A percentile compares a stretch with the other conserved stretches of the same genome.
Evolutionary conservation across 2,329 filamentous ascomycete species (phyloP).

Genomic region (Sarocladium oryzae): DNA sequence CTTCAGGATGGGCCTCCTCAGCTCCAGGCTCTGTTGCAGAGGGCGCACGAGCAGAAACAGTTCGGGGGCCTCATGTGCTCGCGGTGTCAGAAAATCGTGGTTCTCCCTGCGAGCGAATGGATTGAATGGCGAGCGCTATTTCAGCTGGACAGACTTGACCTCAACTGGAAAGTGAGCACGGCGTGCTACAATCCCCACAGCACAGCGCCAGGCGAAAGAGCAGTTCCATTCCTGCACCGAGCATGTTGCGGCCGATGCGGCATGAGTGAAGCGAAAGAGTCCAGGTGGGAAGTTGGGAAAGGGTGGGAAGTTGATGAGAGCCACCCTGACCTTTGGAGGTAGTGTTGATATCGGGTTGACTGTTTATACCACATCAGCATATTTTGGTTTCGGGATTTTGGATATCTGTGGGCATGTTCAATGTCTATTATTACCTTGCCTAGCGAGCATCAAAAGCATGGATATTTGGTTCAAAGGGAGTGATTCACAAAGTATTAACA

Average conservation of each 20-base stretch:
- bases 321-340: background rate
- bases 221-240: constrained; percentile 39
- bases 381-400: background rate
- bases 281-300: background rate
- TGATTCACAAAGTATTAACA: too few species aligned
- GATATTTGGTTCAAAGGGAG: too few species aligned
- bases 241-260: constrained; percentile 27
- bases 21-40: constrained; percentile 33
- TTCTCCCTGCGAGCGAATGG: constrained; percentile 51
- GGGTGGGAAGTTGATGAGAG: constrained; percentile 1
- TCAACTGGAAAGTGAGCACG: constrained; percentile 3
- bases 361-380: background rate
- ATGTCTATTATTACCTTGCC: too few species aligned
- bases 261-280: background rate
- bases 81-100: constrained; percentile 40
- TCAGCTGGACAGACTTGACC: background rate
- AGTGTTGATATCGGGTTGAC: too few species aligned
- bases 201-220: constrained; percentile 26
- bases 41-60: constrained; percentile 34
- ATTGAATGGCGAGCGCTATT: constrained; percentile 52
- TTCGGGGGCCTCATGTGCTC: constrained; percentile 46
- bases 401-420: background rate
- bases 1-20: constrained; percentile 35
- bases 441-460: background rate
- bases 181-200: constrained; percentile 19